These are phyloP conservation scores for Tubosaeta sp. DNA, from an alignment of 768 basidiomycete species.

Conservation along the genomic window DNA sequence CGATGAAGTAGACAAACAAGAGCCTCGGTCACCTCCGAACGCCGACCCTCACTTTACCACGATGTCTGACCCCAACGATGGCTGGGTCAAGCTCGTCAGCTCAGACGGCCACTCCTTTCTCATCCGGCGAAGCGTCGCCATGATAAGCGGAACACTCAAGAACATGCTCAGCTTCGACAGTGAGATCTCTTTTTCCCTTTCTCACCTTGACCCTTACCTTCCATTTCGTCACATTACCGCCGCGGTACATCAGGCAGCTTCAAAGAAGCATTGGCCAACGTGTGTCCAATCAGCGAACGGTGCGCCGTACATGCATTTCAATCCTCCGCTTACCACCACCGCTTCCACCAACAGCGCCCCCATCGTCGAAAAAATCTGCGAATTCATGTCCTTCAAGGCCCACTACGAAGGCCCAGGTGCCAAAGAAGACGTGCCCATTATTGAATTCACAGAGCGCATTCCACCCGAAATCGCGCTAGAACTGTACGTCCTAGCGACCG, in stretches of 20 bases:
- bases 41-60: slow-evolving; percentile 23
- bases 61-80: slow-evolving; percentile 25
- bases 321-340: not conserved
- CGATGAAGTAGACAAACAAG: slow-evolving; percentile 12
- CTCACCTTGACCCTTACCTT: slow-evolving; percentile 13
- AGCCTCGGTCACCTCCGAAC: slow-evolving; percentile 7
- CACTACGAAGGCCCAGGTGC: slow-evolving; percentile 66
- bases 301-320: slow-evolving; percentile 22
- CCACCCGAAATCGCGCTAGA: slow-evolving; percentile 86
- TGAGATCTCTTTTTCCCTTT: slow-evolving; percentile 30
- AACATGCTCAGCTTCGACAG: slow-evolving; percentile 75
- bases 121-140: slow-evolving; percentile 68
- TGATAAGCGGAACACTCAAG: slow-evolving; percentile 75
- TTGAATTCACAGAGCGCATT: slow-evolving; percentile 78
- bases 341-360: slow-evolving; percentile 41
- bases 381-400: slow-evolving; percentile 84
- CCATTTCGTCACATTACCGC: slow-evolving; percentile 8
- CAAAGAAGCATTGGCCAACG: slow-evolving; percentile 67
- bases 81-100: slow-evolving; percentile 76
- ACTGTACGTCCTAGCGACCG: slow-evolving; percentile 53
- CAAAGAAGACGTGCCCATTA: slow-evolving; percentile 73
- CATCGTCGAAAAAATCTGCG: slow-evolving; percentile 82
- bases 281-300: slow-evolving; percentile 71
- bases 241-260: slow-evolving; percentile 52
- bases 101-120: slow-evolving; percentile 81